Conservation (phyloP, 2,329 filamentous ascomycete genomes). For the Phialophora chinensis region DNA sequence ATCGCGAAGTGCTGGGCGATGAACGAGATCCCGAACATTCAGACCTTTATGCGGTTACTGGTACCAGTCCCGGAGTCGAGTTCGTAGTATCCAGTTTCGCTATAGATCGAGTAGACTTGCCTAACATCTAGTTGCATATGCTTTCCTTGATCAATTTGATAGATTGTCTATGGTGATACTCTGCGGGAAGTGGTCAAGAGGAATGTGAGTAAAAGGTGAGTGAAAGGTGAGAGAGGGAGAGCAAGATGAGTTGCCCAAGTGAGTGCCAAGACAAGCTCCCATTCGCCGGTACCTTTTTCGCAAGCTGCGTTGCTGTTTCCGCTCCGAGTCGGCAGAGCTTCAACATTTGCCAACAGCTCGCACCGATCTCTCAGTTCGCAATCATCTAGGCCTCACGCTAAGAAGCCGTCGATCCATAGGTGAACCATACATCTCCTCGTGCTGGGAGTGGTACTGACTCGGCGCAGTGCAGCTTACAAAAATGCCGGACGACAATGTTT, state of each 20-base stretch:
- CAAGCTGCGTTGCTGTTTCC: conserved; percentile 4
- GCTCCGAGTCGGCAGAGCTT: conserved; percentile 7
- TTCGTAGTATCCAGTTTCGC: neutral
- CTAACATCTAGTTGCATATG: neutral
- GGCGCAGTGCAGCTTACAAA: conserved; percentile 32
- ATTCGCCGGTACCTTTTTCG: conserved; percentile 7
- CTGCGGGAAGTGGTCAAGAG: neutral
- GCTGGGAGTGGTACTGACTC: neutral
- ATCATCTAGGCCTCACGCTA: neutral
- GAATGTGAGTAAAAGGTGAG: neutral
- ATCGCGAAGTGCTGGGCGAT: conserved; percentile 2
- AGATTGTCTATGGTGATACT: neutral
- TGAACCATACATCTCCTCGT: neutral
- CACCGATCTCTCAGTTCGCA: neutral
- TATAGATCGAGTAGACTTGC: neutral
- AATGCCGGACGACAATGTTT: conserved; percentile 65
- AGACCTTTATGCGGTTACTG: neutral
- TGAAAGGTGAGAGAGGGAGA: neutral
- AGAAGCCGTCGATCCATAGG: neutral
- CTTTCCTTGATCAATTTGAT: neutral
- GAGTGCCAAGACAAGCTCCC: neutral
- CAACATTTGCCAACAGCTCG: conserved; percentile 1
- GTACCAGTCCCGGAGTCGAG: neutral
- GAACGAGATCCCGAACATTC: neutral
- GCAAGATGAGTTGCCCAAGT: too few relatives aligned